Base-by-base conservation (phyloP, 257 asterid genomes). In the Solanum chilense region DNA sequence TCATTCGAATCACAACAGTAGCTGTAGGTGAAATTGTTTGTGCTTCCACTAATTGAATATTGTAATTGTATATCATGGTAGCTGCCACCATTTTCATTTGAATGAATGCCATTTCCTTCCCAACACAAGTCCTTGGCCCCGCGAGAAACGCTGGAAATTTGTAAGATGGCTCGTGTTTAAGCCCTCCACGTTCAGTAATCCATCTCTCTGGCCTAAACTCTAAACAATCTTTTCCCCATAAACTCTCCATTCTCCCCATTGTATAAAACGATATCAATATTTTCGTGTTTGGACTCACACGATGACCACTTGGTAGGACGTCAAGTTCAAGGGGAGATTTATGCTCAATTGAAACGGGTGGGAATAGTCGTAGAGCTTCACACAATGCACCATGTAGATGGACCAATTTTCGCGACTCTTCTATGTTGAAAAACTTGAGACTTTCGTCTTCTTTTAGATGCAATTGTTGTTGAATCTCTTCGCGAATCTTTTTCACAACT, bases 31-130 rank as follows among this genome's bases (percentile, higher is more conserved):
- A 71, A 70, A 85, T 62, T 4, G 83, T 12, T 11, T 70, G 47
- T 4, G 16, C 33, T 21, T 85, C 73, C 73, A 47, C 3, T 39
- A 71, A 7, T 31, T 45, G 49, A 35, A 85, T 21, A 16, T 85
- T 13, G 16, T 85, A 85, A 21, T 45, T 35, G 11, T 85, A 29
- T 47, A 33, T 23, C 0, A 85, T 33, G n/a, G 23, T 49, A n/a
- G 87, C 87, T 29, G 87, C 87, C 1, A 33, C 56, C 52, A 71
- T 71, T 85, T 85, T 85, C 87, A 71, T 47, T 73, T 85, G 83
- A 70, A 71, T 21, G 20, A 85, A 85, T 13, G 73, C 35, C 87
- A 85, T 85, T 6, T 85, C 73, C 20, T 85, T 85, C 23, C 87
- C 87, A 21, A 85, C 2, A 85, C 87, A 85, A 45, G 87, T 47